Conservation (phyloP, 306 rosid genomes). For the Carpinus fangiana region DNA sequence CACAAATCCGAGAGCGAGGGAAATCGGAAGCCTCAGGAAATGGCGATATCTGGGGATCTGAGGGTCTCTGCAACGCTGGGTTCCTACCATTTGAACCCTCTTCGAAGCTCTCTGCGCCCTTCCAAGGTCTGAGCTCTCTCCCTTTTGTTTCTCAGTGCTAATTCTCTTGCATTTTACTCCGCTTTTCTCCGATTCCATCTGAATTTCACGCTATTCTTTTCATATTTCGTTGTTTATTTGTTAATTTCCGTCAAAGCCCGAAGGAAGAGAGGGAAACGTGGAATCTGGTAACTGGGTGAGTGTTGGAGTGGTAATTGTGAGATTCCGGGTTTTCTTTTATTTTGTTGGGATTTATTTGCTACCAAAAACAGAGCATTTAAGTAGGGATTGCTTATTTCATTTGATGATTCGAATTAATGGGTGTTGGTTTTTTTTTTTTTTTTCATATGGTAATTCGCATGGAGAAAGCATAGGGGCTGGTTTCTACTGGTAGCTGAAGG, state of each 20-base stretch:
- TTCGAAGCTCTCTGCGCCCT: constrained; percentile 48
- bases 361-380: background rate
- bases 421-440: background rate
- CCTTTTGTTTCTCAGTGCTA: background rate
- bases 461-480: background rate
- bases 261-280: constrained; percentile 12
- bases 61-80: constrained; percentile 71
- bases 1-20: background rate
- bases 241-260: background rate
- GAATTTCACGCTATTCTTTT: constrained; percentile 1
- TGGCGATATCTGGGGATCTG: constrained; percentile 74
- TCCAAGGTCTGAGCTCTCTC: constrained; percentile 54
- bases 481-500: background rate
- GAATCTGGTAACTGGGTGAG: constrained; percentile 10
- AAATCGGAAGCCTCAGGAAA: constrained; percentile 20
- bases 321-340: background rate
- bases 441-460: background rate
- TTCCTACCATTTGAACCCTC: constrained; percentile 49
- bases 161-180: background rate
- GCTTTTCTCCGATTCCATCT: constrained; percentile 1
- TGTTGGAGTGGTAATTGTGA: background rate
- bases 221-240: background rate
- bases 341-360: background rate
- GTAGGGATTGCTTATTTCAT: background rate
- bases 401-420: background rate